Evolutionary conservation across 331 rosid genomes (phyloP), one percentile per base, ranked within the genome.

Genomic region (Ulmus americana): DNA sequence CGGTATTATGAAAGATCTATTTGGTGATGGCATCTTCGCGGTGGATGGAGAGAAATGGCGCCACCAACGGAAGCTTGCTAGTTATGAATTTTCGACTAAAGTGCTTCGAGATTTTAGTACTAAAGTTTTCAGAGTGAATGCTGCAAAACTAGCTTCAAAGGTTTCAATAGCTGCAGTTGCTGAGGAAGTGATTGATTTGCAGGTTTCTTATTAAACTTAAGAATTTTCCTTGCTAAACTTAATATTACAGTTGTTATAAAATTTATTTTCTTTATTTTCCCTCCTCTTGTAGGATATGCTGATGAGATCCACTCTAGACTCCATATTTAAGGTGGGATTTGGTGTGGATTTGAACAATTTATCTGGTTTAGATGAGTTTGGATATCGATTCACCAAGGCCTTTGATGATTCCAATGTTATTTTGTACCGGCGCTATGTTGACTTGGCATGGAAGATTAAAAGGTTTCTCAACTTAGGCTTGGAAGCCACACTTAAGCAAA

Each of bases 291-390:
- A 87, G 95, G 88, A 85, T 54, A 20, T 85, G 39, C 72, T 81
- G 42, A 88, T 88, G 88, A 74, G 81, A 65, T 69, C 76, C 45
- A 68, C 90, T 47, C 63, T 88, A 78, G 95, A 83, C 35, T 83
- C 91, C 12, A 77, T 85, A 58, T 85, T 85, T 78, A 73, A 88
- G 74, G 91, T 85, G 59, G 89, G 87, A 51, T 88, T 85, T 71
- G 91, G 95, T 40, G 76, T 80, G 3, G 83, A 85, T 22, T 45
- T 85, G 69, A 65, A 85, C 61, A 83, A 81, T 81, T 55, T 81
- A 59, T 85, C 71, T 40, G 81, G 81, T n/a, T 76, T 81, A 54
- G 80, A 66, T 70, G 78, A 70, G 75, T 68, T 69, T 18, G 92
- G 88, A 64, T 59, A 6, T n/a, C 75, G 65, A 13, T 88, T 88